Evolutionary conservation across 129 eudicot genomes (phyloP), one percentile per base, ranked within the genome.

Genomic region (Tanacetum coccineum): DNA sequence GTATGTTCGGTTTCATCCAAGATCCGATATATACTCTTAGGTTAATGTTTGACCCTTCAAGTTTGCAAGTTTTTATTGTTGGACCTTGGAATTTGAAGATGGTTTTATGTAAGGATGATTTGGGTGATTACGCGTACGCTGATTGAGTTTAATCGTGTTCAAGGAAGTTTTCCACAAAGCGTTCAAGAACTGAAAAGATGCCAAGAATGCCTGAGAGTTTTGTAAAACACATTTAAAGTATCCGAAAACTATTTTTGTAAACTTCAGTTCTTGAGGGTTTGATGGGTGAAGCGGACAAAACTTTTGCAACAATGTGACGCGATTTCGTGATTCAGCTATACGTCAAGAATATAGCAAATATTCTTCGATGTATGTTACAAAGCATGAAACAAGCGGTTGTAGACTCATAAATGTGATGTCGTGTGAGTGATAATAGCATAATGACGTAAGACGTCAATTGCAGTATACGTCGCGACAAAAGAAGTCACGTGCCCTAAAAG

Each of bases 21-120:
- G 73, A 60, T 68, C 74, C 74, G 46, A 18, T 59, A 49, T 67
- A 58, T 66, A 48, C 79, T 66, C 68, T 58, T 45, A 13, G 17
- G 55, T 64, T 30, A 53, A 54, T 30, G 18, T 64, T 63, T 40
- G 30, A 2, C 25, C 71, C 77, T 64, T 53, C 25, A 30, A 49
- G 20, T 47, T 71, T 14, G 13, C 30, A 13, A 0, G 48, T 48
- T 60, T 7, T 11, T 59, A 12, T 30, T 7, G 32, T 48, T 71
- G 28, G 14, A 70, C 74, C 66, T 60, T 48, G 1, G 46, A 60
- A 1, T 60, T 71, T 25, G 48, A 20, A 4, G 28, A 49, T 17
- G 39, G 11, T 70, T 26, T n/a, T 13, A 21, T 42, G 42, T 1
- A 1, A 12, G 6, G 4, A 13, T 3, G 19, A 0, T 4, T n/a